These are phyloP conservation scores for Linaria vulgaris DNA, from an alignment of 257 asterid genomes.

Conservation along the genomic window DNA sequence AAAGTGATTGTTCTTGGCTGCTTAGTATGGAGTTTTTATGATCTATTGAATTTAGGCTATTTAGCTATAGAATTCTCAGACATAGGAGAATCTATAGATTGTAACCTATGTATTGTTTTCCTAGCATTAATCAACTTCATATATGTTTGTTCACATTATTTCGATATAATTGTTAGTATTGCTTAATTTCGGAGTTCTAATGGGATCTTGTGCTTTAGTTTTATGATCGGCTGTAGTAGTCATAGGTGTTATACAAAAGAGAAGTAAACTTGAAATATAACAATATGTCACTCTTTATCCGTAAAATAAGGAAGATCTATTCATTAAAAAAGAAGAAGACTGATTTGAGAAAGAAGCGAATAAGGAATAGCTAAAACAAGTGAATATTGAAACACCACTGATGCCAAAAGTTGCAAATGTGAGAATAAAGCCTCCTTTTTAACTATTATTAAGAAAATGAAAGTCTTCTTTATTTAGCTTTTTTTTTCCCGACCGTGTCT, in stretches of 20 bases:
- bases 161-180: too few species aligned
- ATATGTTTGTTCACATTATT: too few species aligned
- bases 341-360: not conserved
- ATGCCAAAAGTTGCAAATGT: constrained; percentile 33
- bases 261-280: not conserved
- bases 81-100: too few species aligned
- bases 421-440: constrained; percentile 29
- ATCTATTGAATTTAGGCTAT: too few species aligned
- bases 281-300: not conserved
- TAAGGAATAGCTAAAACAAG: not conserved
- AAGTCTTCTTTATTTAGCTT: too few species aligned
- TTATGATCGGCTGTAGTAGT: too few species aligned
- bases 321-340: not conserved
- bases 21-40: too few species aligned
- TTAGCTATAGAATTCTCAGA: too few species aligned
- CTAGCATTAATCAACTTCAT: too few species aligned
- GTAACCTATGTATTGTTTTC: too few species aligned
- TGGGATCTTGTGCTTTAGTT: not conserved
- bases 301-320: not conserved
- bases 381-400: constrained; percentile 3
- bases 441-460: not conserved
- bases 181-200: not conserved
- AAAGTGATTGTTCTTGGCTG: too few species aligned
- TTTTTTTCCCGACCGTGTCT: too few species aligned
- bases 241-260: constrained; percentile 1